phyloP scores from a whole-genome alignment of 2,329 filamentous ascomycete genomes.

The Xylaria multiplex region DNA sequence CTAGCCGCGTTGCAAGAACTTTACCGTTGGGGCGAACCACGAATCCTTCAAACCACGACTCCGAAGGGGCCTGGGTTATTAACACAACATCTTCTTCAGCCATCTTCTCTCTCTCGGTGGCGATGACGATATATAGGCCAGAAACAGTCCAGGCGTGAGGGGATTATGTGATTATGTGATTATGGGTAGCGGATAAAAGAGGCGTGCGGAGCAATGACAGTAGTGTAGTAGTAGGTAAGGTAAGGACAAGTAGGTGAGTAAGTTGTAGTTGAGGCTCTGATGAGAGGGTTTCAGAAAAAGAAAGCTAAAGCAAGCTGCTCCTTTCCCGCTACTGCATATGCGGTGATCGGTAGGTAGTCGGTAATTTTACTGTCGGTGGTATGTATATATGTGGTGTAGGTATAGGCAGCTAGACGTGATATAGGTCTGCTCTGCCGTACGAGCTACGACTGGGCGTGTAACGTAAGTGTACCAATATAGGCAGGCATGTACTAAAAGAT shows the following conservation, averaged over 20 bases:
- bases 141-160: background rate
- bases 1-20: conserved; percentile 45
- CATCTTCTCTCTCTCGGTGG: conserved; percentile 35
- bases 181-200: conserved; percentile 1
- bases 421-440: too few relatives aligned
- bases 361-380: conserved; percentile 9
- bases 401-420: background rate
- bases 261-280: conserved; percentile 28
- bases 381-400: background rate
- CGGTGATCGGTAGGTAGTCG: conserved; percentile 25
- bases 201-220: background rate
- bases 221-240: background rate
- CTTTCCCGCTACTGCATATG: conserved; percentile 25
- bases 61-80: conserved; percentile 48
- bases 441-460: too few relatives aligned
- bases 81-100: conserved; percentile 46
- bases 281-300: conserved; percentile 12
- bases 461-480: background rate
- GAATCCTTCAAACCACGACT: conserved; percentile 49
- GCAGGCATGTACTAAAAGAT: too few relatives aligned
- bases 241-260: background rate
- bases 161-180: conserved; percentile 8
- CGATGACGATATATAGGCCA: background rate
- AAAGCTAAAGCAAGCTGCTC: conserved; percentile 17
- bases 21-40: conserved; percentile 47